phyloP scores from a whole-genome alignment of 352 stramenopile species.

The Phytophthora sp. region DNA sequence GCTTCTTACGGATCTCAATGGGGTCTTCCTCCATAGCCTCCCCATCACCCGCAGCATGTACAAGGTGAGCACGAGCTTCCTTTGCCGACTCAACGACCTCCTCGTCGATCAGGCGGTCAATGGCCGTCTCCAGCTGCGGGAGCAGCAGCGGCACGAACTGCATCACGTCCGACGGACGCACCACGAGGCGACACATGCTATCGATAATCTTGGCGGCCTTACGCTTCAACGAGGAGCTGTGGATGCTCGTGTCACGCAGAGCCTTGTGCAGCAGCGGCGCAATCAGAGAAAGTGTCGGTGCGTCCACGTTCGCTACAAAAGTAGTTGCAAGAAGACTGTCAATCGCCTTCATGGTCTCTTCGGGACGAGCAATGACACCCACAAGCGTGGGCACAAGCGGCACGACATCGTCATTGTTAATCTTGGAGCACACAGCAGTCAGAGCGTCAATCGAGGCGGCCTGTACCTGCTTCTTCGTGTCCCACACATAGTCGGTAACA shows the following conservation, averaged over 20 bases:
- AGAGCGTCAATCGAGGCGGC: conserved; percentile 76
- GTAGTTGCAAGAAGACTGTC: conserved; percentile 92
- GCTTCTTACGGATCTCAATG: conserved; percentile 59
- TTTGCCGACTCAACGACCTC: conserved; percentile 84
- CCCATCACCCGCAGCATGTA: conserved; percentile 61
- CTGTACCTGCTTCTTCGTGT: conserved; percentile 94
- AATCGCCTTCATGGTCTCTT: conserved; percentile 91
- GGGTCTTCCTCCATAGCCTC: conserved; percentile 59
- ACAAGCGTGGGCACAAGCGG: conserved; percentile 91
- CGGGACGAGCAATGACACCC: conserved; percentile 90
- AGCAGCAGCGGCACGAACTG: conserved; percentile 93
- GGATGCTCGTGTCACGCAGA: conserved; percentile 91
- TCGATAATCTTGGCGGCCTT: conserved; percentile 93
- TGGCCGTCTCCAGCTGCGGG: conserved; percentile 92
- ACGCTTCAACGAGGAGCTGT: conserved; percentile 92
- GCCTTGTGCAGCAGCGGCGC: conserved; percentile 91
- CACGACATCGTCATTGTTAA: conserved; percentile 91
- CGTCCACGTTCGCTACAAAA: conserved; percentile 93
- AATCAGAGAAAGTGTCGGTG: conserved; percentile 90
- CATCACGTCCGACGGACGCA: conserved; percentile 87
- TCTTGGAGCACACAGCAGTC: conserved; percentile 87
- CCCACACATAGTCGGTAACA: conserved; percentile 91
- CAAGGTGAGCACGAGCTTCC: conserved; percentile 63
- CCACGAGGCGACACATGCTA: conserved; percentile 93
- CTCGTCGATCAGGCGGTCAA: conserved; percentile 92